A percentile compares a stretch with the other conserved stretches of the same genome.
Evolutionary conservation across 2,329 filamentous ascomycete species (phyloP).

Genomic region (Aspergillus sp.): DNA sequence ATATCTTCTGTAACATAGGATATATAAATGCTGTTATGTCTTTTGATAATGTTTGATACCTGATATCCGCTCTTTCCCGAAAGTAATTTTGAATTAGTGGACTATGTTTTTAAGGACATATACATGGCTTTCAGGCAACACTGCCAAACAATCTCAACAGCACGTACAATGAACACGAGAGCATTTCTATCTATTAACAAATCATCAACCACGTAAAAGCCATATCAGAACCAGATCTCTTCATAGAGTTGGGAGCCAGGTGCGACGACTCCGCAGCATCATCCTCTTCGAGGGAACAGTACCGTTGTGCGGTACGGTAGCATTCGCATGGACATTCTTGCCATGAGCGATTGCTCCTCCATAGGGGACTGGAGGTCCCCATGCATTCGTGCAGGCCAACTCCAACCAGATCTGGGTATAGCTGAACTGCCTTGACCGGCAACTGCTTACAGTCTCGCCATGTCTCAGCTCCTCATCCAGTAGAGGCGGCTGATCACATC

Average conservation of each 20-base stretch:
- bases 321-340: not conserved
- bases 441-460: conserved; percentile 21
- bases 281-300: not conserved
- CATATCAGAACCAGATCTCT: not conserved
- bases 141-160: not conserved
- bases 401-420: conserved; percentile 31
- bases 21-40: not conserved
- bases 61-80: too few relatives aligned
- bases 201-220: not conserved
- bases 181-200: not conserved
- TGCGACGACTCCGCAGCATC: not conserved
- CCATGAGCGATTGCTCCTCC: not conserved
- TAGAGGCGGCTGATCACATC: conserved; percentile 29
- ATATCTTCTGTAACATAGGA: conserved; percentile 3
- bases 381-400: conserved; percentile 24
- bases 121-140: not conserved
- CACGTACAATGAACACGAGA: not conserved
- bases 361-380: conserved; percentile 5
- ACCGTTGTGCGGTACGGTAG: not conserved
- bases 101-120: not conserved
- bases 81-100: too few relatives aligned
- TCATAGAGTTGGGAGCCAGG: not conserved
- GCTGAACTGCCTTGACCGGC: conserved; percentile 18
- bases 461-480: conserved; percentile 19
- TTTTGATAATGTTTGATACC: not conserved